phyloP scores from a whole-genome alignment of 2,329 filamentous ascomycete species.

The Alternaria gaisen region DNA sequence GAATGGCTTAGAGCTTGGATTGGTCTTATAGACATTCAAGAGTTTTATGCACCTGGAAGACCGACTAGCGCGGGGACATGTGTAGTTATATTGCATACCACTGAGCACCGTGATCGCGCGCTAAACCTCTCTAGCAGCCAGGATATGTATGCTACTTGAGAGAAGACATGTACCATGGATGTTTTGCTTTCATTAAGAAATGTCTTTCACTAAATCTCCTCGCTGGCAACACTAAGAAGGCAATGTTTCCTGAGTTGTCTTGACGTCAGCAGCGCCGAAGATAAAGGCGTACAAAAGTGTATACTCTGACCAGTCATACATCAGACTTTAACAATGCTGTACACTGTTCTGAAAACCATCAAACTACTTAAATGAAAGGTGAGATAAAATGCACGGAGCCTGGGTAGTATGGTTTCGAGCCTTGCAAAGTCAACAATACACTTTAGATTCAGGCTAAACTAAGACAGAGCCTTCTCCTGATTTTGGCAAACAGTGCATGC shows the following conservation, averaged over 20 bases:
- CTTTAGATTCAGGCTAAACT: not conserved
- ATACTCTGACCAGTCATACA: not conserved
- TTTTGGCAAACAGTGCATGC: not conserved
- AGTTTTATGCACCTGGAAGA: not conserved
- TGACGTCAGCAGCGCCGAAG: not conserved
- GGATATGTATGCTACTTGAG: not conserved
- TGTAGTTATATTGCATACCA: not conserved
- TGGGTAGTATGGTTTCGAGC: not conserved
- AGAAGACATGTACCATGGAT: not conserved
- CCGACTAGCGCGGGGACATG: not conserved
- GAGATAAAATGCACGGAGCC: not conserved
- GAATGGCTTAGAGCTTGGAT: slow-evolving; percentile 3
- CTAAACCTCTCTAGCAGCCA: not conserved
- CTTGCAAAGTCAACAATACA: not conserved
- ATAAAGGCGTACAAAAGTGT: not conserved
- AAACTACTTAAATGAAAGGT: not conserved
- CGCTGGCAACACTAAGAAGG: no score
- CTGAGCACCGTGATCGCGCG: slow-evolving; percentile 21
- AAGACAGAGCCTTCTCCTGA: not conserved
- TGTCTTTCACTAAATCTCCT: not conserved
- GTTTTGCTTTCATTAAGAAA: not conserved
- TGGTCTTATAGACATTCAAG: not conserved
- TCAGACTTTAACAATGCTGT: accelerated
- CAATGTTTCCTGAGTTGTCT: no score
- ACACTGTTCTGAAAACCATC: not conserved